phyloP scores from a whole-genome alignment of 768 basidiomycete genomes.

The Lyophyllum semitale region DNA sequence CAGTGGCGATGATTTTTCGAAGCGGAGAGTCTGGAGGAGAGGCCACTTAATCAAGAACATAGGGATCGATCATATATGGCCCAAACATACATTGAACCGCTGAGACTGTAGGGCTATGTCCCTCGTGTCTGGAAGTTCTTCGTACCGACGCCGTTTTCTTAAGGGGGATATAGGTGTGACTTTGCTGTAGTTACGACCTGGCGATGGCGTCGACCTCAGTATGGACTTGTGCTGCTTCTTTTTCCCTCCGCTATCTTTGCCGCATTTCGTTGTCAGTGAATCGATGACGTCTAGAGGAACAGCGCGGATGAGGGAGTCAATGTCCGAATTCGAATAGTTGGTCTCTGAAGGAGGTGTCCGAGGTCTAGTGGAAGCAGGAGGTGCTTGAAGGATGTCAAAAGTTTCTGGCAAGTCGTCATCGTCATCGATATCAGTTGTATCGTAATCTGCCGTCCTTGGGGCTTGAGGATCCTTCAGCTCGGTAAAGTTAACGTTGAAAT shows the following conservation, averaged over 20 bases:
- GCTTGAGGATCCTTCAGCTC: slow-evolving; percentile 31
- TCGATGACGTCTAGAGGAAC: slow-evolving; percentile 28
- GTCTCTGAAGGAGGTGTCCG: slow-evolving; percentile 29
- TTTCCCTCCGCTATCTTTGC: background rate
- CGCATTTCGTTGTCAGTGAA: no score
- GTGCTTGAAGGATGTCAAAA: slow-evolving; percentile 25
- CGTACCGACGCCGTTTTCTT: background rate
- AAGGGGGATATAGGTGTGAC: background rate
- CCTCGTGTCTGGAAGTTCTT: background rate
- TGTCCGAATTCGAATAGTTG: slow-evolving; percentile 43
- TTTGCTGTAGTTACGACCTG: background rate
- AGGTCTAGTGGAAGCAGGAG: background rate
- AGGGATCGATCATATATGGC: background rate
- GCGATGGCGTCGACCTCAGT: background rate
- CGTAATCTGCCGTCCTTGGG: slow-evolving; percentile 18
- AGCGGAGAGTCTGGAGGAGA: background rate
- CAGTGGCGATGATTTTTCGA: background rate
- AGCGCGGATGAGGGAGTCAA: slow-evolving; percentile 43
- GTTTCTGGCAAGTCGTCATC: slow-evolving; percentile 48
- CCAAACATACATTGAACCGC: background rate
- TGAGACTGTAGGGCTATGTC: background rate
- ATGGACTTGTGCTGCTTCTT: background rate
- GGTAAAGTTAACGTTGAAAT: slow-evolving; percentile 55
- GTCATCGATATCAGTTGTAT: slow-evolving; percentile 28
- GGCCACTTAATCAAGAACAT: background rate